Conservation (phyloP, 768 basidiomycete genomes). For the Pleurotus pulmonarius region DNA sequence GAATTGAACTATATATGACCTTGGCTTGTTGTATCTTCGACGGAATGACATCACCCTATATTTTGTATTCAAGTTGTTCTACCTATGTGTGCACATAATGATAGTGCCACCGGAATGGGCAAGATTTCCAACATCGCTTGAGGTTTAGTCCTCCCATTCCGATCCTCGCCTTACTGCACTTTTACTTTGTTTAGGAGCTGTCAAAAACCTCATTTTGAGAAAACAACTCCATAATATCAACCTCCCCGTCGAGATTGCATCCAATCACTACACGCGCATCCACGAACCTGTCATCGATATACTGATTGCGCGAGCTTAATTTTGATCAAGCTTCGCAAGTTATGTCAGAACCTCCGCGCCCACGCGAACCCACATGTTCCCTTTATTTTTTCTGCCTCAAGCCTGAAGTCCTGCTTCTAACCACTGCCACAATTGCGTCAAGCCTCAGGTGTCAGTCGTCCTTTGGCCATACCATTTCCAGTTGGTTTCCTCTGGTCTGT, state of each 20-base stretch:
- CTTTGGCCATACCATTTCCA: background rate
- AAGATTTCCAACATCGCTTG: too few relatives aligned
- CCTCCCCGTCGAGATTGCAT: background rate
- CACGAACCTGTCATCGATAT: constrained; percentile 6
- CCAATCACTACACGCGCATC: background rate
- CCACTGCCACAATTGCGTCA: constrained; percentile 1
- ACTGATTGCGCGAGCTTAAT: constrained; percentile 3
- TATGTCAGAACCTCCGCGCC: background rate
- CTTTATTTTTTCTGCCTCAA: constrained; percentile 3
- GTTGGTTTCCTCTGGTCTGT: background rate
- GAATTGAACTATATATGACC: background rate
- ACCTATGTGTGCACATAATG: background rate
- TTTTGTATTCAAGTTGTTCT: background rate
- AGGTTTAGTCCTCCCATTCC: background rate
- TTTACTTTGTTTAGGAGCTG: background rate
- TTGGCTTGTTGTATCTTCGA: background rate
- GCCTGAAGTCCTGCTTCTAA: background rate
- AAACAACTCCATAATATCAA: background rate
- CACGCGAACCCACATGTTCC: constrained; percentile 3
- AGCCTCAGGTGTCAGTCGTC: background rate
- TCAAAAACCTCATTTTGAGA: background rate
- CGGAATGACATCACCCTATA: background rate
- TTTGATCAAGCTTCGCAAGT: background rate
- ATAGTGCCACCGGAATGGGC: background rate
- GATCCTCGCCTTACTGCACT: constrained; percentile 1